phyloP scores from a whole-genome alignment of 169 alveolate species.

The Besnoitia besnoiti region DNA sequence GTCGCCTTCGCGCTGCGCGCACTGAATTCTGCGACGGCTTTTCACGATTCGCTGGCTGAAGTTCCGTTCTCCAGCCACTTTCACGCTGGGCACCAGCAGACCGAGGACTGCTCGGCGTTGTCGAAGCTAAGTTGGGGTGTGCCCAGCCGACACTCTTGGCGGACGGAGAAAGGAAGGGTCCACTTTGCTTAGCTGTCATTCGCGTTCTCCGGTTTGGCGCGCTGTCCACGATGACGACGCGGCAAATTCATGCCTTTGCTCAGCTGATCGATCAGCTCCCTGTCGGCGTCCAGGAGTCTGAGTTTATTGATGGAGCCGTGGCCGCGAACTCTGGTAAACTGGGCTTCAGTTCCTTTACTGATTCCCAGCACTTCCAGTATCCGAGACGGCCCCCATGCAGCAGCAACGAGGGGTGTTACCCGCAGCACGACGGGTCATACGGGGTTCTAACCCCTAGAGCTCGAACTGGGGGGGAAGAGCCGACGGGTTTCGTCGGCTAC shows the following conservation, averaged over 20 bases:
- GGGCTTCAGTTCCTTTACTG: background rate
- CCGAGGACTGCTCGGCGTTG: too few species aligned
- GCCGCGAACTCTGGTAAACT: background rate
- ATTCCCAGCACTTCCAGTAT: background rate
- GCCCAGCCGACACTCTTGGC: too few species aligned
- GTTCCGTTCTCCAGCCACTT: too few species aligned
- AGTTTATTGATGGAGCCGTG: constrained; percentile 27
- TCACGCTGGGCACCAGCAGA: too few species aligned
- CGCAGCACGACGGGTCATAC: background rate
- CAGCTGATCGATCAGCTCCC: constrained; percentile 47
- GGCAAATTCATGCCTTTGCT: constrained; percentile 42
- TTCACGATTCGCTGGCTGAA: too few species aligned
- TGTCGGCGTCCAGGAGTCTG: constrained; percentile 38
- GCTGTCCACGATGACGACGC: constrained; percentile 36
- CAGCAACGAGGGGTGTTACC: background rate
- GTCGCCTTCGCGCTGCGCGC: too few species aligned
- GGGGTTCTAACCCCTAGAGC: background rate
- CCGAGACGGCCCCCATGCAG: too few species aligned
- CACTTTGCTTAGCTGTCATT: too few species aligned
- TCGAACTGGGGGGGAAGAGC: background rate
- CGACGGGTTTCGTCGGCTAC: background rate
- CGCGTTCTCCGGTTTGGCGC: too few species aligned
- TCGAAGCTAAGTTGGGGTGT: too few species aligned
- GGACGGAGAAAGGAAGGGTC: constrained; percentile 4
- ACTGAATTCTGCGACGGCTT: too few species aligned